Evolutionary conservation across 1,284 basidiomycete genomes (phyloP), one percentile per base, ranked within the genome.

Genomic region (Heterobasidion parviporum): DNA sequence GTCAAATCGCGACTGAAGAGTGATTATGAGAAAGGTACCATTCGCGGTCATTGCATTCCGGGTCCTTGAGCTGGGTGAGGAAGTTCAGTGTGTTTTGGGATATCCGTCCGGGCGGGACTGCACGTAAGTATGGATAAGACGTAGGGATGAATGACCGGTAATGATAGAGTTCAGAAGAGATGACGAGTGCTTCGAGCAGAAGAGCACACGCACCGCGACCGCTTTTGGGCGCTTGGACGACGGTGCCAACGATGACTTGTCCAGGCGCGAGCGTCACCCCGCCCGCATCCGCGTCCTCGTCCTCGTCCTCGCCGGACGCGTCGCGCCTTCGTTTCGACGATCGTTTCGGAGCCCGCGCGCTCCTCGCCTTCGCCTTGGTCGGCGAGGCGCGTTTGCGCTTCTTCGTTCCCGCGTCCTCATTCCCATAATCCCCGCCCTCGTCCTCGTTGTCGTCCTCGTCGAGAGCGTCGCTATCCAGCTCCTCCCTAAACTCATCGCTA

Each of bases 31-130:
- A 26, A 5, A 26, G 26, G 5, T 26, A 89, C 93, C 94, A 97
- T 66, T 92, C 83, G 14, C 94, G 79, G 64, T 96, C 91, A 59
- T 97, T 97, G 62, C 82, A 85, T 52, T 81, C 77, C 1, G 90
- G 89, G 60, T 91, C 81, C 64, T 79, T 77, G 49, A 97, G 72
- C 50, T 87, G 76, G 6, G 65, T 69, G 57, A 96, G 70, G 66
- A 96, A 96, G 63, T 89, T 72, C 35, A 97, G 68, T 1, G 89
- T 91, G 63, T 95, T 94, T 61, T 82, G 75, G 1, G 92, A 95
- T 65, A 97, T 85, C 65, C 86, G 84, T 2, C 94, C 94, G 6
- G 89, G 78, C 0, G 92, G 87, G 0, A 92, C 94, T 92, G 62
- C 6, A 56, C 15, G 34, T 26, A 33, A 43, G 3, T 2, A 48